These are phyloP conservation scores for Mucor indicus DNA, from an alignment of 371 early-diverging fungal species.

Conservation along the genomic window DNA sequence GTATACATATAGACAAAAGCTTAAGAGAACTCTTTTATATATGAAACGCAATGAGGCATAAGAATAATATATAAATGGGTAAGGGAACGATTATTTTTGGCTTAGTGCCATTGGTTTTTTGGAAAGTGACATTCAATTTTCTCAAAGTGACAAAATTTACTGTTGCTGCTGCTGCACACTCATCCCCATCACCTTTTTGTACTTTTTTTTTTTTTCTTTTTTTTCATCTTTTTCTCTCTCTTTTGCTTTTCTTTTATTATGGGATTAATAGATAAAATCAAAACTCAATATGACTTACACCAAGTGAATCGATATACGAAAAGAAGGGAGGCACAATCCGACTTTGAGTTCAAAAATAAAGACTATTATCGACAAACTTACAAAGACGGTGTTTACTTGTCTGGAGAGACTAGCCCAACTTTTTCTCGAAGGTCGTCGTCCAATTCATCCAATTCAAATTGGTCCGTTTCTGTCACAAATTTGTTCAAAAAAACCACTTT, in stretches of 20 bases:
- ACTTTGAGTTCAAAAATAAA: constrained; percentile 17
- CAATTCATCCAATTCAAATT: not conserved
- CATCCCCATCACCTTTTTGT: too few relatives aligned
- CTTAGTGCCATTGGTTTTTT: too few relatives aligned
- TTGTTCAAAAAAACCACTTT: not conserved
- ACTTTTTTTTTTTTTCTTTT: not conserved
- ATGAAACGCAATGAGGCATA: too few relatives aligned
- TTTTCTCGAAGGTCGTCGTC: constrained; percentile 2
- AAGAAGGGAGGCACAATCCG: constrained; percentile 16
- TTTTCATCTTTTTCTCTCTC: not conserved
- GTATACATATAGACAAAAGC: too few relatives aligned
- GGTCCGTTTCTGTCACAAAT: constrained; percentile 1
- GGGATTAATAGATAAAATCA: constrained; percentile 22
- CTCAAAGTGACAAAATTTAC: too few relatives aligned
- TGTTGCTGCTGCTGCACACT: too few relatives aligned
- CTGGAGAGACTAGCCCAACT: not conserved
- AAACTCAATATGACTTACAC: constrained; percentile 20
- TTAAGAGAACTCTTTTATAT: too few relatives aligned
- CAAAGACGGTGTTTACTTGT: constrained; percentile 7
- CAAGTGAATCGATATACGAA: constrained; percentile 23
- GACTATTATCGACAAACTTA: constrained; percentile 15
- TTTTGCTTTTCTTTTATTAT: not conserved
- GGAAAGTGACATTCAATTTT: too few relatives aligned
- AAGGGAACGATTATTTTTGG: too few relatives aligned
- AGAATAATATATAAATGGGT: too few relatives aligned